A percentile compares a stretch with the other conserved stretches of the same genome.
Evolutionary conservation across 192 early-diverging fungal species (phyloP).

Genomic region (Backusella parvicylindrica): DNA sequence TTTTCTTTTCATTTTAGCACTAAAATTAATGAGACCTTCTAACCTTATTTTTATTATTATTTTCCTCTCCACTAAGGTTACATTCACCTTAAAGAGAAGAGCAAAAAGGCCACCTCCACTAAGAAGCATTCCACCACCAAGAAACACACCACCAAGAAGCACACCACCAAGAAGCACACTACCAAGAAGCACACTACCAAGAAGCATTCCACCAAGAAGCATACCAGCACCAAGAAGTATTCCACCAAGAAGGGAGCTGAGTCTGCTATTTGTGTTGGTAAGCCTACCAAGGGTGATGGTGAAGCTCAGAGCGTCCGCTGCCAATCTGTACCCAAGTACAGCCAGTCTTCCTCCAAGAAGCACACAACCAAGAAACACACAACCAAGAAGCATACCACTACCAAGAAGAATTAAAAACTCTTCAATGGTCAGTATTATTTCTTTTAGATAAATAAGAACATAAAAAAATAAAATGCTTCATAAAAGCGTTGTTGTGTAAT

Average conservation of each 20-base stretch:
- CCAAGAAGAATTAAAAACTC: not conserved
- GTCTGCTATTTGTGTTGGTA: not conserved
- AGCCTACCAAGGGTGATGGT: not conserved
- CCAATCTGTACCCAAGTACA: not conserved
- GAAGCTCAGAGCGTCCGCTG: not conserved
- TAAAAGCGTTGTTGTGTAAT: not conserved
- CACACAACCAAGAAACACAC: not conserved
- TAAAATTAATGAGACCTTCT: not conserved
- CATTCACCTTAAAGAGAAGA: not conserved
- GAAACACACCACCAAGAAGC: not conserved
- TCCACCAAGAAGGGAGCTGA: not conserved
- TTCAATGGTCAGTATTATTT: not conserved
- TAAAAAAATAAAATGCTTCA: not conserved
- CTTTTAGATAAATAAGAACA: not conserved
- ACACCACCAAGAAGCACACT: not conserved
- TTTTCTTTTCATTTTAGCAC: not conserved
- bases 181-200: not conserved
- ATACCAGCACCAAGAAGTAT: not conserved
- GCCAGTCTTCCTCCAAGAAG: not conserved
- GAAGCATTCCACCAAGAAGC: not conserved
- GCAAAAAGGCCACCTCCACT: not conserved
- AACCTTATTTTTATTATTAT: not conserved
- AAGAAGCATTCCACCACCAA: not conserved
- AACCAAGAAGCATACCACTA: not conserved
- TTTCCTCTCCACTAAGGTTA: no score